phyloP scores from a whole-genome alignment of 1,139 yeast genomes.

The Yamadazyma conglobata region DNA sequence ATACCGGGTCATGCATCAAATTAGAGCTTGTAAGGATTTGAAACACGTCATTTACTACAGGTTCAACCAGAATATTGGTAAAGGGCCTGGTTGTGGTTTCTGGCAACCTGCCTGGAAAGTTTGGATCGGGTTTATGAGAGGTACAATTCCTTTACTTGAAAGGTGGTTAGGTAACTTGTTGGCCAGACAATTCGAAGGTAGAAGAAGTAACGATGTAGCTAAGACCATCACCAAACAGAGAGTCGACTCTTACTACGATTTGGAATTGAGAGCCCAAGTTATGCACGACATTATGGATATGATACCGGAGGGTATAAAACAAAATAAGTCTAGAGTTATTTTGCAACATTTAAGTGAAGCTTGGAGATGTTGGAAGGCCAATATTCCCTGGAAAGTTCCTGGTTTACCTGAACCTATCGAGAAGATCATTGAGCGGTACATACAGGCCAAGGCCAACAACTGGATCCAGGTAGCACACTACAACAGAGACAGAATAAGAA shows the following conservation, averaged over 20 bases:
- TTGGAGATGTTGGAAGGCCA: slow-evolving; percentile 99
- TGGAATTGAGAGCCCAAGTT: slow-evolving; percentile 90
- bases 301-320: slow-evolving; percentile 94
- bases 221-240: slow-evolving; percentile 95
- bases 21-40: slow-evolving; percentile 90
- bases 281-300: slow-evolving; percentile 94
- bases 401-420: slow-evolving; percentile 92
- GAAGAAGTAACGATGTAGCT: slow-evolving; percentile 87
- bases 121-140: slow-evolving; percentile 90
- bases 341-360: slow-evolving; percentile 95
- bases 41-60: slow-evolving; percentile 86
- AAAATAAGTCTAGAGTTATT: slow-evolving; percentile 81
- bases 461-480: slow-evolving; percentile 95
- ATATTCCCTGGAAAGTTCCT: slow-evolving; percentile 97
- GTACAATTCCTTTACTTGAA: slow-evolving; percentile 88
- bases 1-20: slow-evolving; percentile 97
- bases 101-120: slow-evolving; percentile 99
- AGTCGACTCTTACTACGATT: slow-evolving; percentile 89
- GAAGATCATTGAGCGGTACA: slow-evolving; percentile 79
- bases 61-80: slow-evolving; percentile 80
- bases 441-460: slow-evolving; percentile 94
- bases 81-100: slow-evolving; percentile 98
- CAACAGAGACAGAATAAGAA: slow-evolving; percentile 81
- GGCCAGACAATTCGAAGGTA: slow-evolving; percentile 94
- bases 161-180: slow-evolving; percentile 92